Evolutionary conservation across 768 basidiomycete genomes (phyloP).

Genomic region (Mycena leptocephala): DNA sequence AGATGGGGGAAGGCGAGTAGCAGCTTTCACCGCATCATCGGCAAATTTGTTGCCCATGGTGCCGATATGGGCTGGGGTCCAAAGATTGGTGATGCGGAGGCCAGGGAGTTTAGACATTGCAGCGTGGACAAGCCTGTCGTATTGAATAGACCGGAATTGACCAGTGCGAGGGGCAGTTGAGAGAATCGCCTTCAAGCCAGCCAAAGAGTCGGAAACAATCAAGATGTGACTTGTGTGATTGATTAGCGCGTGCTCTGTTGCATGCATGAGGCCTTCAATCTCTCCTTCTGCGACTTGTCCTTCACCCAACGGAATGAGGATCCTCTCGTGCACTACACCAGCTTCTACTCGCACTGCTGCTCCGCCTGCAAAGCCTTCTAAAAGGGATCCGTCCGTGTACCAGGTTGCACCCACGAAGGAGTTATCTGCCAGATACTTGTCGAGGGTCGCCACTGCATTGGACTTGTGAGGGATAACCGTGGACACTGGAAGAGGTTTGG

Average conservation of each 20-base stretch:
- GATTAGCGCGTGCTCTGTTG: neutral
- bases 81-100: constrained; percentile 5
- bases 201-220: constrained; percentile 10
- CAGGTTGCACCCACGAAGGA: too few relatives aligned
- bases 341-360: neutral
- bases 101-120: neutral
- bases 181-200: neutral
- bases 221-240: neutral
- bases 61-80: constrained; percentile 17
- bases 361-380: neutral
- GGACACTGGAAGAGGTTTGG: too few relatives aligned
- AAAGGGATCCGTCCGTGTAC: constrained; percentile 12
- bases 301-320: neutral
- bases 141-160: constrained; percentile 2
- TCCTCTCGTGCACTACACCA: neutral
- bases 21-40: too few relatives aligned
- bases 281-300: constrained; percentile 7
- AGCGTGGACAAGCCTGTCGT: neutral
- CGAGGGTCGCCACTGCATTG: too few relatives aligned
- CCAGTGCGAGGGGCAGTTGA: constrained; percentile 2
- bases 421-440: too few relatives aligned
- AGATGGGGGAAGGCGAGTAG: too few relatives aligned
- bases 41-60: too few relatives aligned
- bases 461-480: too few relatives aligned
- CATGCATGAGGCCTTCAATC: neutral